Percentiles rank a stretch among this genome's conserved stretches.
Evolutionary conservation across 148 eudicot species (phyloP).

Genomic region (Chenopodium album): DNA sequence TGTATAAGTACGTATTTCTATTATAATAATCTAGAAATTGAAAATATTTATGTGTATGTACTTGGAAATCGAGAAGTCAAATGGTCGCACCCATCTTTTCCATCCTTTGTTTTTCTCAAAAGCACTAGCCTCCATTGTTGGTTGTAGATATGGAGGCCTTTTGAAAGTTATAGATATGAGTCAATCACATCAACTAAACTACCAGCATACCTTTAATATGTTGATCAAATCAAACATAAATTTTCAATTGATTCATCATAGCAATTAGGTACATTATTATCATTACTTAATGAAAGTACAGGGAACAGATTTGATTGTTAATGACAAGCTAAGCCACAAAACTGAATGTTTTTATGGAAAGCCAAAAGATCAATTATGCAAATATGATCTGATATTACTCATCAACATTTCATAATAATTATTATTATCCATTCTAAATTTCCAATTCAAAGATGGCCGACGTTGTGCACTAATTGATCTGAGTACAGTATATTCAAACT

Average conservation of each 20-base stretch:
- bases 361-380: not conserved
- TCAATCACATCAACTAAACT: too few species aligned
- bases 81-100: too few species aligned
- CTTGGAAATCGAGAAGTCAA: too few species aligned
- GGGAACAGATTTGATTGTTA: not conserved
- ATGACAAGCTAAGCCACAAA: not conserved
- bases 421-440: not conserved
- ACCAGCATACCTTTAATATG: too few species aligned
- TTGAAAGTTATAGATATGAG: too few species aligned
- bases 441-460: conserved; percentile 1
- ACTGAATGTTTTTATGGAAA: not conserved
- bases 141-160: too few species aligned
- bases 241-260: not conserved
- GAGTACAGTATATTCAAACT: not conserved
- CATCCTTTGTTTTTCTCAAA: too few species aligned
- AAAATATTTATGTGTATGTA: too few species aligned
- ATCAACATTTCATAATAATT: not conserved
- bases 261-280: not conserved
- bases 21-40: too few species aligned
- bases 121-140: too few species aligned
- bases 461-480: not conserved
- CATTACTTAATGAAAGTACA: not conserved
- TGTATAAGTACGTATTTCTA: too few species aligned
- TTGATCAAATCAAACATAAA: not conserved
- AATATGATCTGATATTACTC: not conserved